Evolutionary conservation across 331 rosid genomes (phyloP), one percentile per base, ranked within the genome.

Genomic region (Acacia pycnantha): DNA sequence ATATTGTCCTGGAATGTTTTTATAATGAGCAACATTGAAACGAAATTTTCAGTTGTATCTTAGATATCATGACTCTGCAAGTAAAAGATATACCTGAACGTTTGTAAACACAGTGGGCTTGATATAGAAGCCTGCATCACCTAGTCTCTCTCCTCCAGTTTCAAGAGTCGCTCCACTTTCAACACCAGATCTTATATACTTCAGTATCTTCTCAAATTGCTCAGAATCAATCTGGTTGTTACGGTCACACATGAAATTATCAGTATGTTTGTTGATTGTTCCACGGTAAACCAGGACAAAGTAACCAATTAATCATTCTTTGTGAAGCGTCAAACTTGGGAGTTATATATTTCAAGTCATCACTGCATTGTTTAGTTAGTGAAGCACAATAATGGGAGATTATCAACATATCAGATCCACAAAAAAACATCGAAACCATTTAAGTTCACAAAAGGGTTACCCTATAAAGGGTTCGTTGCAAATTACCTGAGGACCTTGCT

Each of bases 401-500:
- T 50, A 64, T 22, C 11, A 26, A 43, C 54, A 66, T 29, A 50
- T 74, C 59, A 65, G 41, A 21, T 59, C 44, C 66, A 43, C 27
- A 31, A 22, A 67, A 10, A 56, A 58, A 22, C 6, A 66, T 27
- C 15, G 65, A 68, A 81, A 81, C 44, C 67, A 64, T 62, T 4
- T 4, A 58, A 76, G 29, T 73, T 31, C 44, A 29, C 18, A 50
- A n/a, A 14, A 5, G 12, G 24, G 78, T 31, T 37, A 22, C 21
- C 66, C 59, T 72, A 37, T 56, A 70, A 44, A 77, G 59, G 66
- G 22, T 44, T 74, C 26, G 3, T 73, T 54, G 77, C 44, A 74
- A 77, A 77, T 84, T 83, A 94, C 97, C 97, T 94, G 98, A 83
- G 98, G 98, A 86, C 98, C 97, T 88, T 94, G 97, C 86, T 94